These are phyloP conservation scores for Chalaropsis thielavioides DNA, from an alignment of 2,329 filamentous ascomycete genomes.

Conservation along the genomic window DNA sequence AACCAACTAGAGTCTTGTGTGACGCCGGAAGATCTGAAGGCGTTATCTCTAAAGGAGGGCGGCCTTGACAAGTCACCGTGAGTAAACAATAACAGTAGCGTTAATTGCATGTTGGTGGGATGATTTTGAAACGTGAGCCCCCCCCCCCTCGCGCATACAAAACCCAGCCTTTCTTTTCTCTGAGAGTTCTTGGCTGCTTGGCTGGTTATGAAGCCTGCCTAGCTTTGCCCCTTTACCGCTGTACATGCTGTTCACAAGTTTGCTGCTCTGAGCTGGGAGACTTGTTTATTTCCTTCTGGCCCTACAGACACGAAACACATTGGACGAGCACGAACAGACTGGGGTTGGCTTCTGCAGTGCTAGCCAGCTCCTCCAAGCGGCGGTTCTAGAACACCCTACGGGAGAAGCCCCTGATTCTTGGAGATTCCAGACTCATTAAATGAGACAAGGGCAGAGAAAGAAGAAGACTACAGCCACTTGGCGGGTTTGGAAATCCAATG, in stretches of 20 bases:
- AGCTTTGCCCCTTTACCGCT: not conserved
- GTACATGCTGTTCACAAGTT: too few species aligned
- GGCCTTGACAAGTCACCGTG: not conserved
- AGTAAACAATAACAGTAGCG: not conserved
- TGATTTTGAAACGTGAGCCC: not conserved
- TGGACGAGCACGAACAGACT: not conserved
- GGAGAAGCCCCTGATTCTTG: not conserved
- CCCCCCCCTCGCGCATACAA: not conserved
- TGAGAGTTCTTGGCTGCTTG: not conserved
- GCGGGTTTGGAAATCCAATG: not conserved
- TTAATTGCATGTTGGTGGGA: not conserved
- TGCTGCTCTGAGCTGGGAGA: too few species aligned
- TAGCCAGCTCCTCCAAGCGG: not conserved
- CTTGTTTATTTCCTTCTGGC: not conserved
- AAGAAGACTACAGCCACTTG: constrained; percentile 1
- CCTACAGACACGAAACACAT: not conserved
- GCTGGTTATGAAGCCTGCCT: not conserved
- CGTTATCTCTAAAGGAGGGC: not conserved
- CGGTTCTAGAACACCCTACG: not conserved
- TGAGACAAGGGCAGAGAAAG: not conserved
- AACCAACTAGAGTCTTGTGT: not conserved
- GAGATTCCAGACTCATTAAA: too few species aligned
- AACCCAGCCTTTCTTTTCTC: not conserved
- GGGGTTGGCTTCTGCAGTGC: not conserved
- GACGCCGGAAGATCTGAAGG: not conserved